Conservation (phyloP, 164 flowering plant genomes). For the Nymphaea thermarum region DNA sequence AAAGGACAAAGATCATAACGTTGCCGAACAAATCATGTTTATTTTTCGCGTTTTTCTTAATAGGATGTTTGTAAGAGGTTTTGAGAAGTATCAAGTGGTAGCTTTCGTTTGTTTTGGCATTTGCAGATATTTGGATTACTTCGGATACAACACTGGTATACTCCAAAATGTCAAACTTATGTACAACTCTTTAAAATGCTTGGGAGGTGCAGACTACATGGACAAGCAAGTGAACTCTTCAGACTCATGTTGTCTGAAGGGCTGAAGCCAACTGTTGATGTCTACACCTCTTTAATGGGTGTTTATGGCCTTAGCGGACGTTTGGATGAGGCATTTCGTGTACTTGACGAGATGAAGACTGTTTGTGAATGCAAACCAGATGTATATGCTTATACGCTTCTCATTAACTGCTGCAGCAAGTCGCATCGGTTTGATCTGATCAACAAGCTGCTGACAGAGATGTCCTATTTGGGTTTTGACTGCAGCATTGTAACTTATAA, state of each 20-base stretch:
- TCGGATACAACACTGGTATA: slow-evolving; percentile 79
- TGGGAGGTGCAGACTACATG: slow-evolving; percentile 62
- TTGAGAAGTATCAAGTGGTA: not conserved
- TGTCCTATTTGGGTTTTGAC: slow-evolving; percentile 54
- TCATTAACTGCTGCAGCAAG: slow-evolving; percentile 47
- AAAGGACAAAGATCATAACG: not conserved
- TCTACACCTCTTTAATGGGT: slow-evolving; percentile 67
- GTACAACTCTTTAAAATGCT: slow-evolving; percentile 73
- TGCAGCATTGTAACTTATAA: slow-evolving; percentile 56
- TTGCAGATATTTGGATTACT: slow-evolving; percentile 64
- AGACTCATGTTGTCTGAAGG: slow-evolving; percentile 65
- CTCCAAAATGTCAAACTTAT: slow-evolving; percentile 72
- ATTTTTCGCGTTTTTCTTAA: not conserved
- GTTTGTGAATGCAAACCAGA: slow-evolving; percentile 70
- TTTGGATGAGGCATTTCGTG: slow-evolving; percentile 48
- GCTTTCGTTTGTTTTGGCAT: not conserved
- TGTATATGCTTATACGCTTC: slow-evolving; percentile 55
- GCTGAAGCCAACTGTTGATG: slow-evolving; percentile 60
- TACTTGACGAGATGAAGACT: slow-evolving; percentile 59
- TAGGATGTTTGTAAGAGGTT: not conserved
- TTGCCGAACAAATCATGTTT: not conserved
- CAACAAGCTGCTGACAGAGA: slow-evolving; percentile 37
- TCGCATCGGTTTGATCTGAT: slow-evolving; percentile 44
- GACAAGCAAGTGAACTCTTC: slow-evolving; percentile 58
- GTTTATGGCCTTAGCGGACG: slow-evolving; percentile 65